phyloP scores from a whole-genome alignment of 2,329 filamentous ascomycete genomes.

The Ceratocystis destructans region DNA sequence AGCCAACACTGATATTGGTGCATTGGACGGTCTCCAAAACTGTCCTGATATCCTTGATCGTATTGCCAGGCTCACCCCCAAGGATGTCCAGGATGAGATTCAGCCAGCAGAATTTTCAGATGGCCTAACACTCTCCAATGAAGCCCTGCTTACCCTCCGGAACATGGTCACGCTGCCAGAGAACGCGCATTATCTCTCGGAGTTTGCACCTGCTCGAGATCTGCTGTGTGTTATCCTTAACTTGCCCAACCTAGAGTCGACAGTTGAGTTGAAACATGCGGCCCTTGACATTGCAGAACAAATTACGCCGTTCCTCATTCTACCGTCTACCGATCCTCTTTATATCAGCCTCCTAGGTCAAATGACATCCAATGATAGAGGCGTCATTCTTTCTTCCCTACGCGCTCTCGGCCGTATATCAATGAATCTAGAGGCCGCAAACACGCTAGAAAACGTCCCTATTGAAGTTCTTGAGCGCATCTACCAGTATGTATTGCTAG shows the following conservation, averaged over 20 bases:
- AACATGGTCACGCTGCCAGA: conserved; percentile 94
- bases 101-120: conserved; percentile 59
- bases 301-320: conserved; percentile 63
- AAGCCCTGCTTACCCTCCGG: conserved; percentile 74
- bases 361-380: conserved; percentile 59
- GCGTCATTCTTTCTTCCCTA: conserved; percentile 65
- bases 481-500: conserved; percentile 59
- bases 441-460: conserved; percentile 61
- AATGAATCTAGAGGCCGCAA: conserved; percentile 69
- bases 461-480: conserved; percentile 51
- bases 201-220: conserved; percentile 63
- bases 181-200: conserved; percentile 70
- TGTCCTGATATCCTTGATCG: conserved; percentile 47
- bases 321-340: conserved; percentile 61
- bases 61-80: conserved; percentile 49
- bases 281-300: conserved; percentile 86
- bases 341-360: conserved; percentile 59
- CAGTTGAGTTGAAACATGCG: conserved; percentile 79
- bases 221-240: conserved; percentile 70
- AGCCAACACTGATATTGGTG: conserved; percentile 37
- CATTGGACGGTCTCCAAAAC: conserved; percentile 35
- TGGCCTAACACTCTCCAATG: conserved; percentile 61
- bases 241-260: conserved; percentile 55
- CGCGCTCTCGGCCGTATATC: conserved; percentile 75
- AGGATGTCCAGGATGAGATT: conserved; percentile 52